Evolutionary conservation across 495 filamentous ascomycete species (phyloP).

Genomic region (Neurospora hispaniola): DNA sequence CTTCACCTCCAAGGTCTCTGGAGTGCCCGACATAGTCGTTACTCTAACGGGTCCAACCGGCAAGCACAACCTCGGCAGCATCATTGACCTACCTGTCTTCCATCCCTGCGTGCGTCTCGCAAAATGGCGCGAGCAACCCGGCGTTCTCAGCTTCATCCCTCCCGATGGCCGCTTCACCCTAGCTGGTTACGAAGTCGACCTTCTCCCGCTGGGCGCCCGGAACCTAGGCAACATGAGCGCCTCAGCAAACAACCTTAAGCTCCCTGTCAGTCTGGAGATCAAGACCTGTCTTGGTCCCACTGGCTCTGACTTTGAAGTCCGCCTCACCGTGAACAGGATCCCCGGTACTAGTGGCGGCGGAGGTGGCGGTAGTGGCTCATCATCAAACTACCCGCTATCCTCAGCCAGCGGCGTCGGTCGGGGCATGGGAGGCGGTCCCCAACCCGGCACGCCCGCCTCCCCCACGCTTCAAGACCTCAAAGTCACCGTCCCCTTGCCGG

Average conservation of each 20-base stretch:
- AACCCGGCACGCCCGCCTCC: conserved; percentile 35
- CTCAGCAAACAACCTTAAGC: conserved; percentile 48
- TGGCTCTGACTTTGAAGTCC: conserved; percentile 82
- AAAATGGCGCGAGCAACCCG: conserved; percentile 76
- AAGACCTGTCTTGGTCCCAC: conserved; percentile 61
- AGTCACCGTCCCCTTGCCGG: conserved; percentile 73
- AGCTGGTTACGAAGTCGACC: conserved; percentile 87
- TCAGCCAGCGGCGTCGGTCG: conserved; percentile 1
- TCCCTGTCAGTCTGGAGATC: conserved; percentile 75
- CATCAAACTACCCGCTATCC: not conserved
- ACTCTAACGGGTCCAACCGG: conserved; percentile 69
- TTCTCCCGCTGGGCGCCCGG: conserved; percentile 51
- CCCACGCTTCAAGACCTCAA: conserved; percentile 71
- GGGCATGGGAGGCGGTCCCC: conserved; percentile 23
- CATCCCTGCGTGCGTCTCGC: conserved; percentile 88
- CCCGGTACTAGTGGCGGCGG: conserved; percentile 38
- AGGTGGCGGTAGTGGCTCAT: conserved; percentile 21
- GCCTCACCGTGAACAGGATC: conserved; percentile 57
- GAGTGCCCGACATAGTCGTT: conserved; percentile 79
- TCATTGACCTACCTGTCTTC: conserved; percentile 85
- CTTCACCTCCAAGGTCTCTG: conserved; percentile 90
- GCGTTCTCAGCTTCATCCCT: conserved; percentile 87
- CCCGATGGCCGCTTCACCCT: conserved; percentile 94
- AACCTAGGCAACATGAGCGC: conserved; percentile 29
- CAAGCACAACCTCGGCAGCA: conserved; percentile 56